Evolutionary conservation across 2,329 filamentous ascomycete species (phyloP).

Genomic region (Colletotrichum sp.): DNA sequence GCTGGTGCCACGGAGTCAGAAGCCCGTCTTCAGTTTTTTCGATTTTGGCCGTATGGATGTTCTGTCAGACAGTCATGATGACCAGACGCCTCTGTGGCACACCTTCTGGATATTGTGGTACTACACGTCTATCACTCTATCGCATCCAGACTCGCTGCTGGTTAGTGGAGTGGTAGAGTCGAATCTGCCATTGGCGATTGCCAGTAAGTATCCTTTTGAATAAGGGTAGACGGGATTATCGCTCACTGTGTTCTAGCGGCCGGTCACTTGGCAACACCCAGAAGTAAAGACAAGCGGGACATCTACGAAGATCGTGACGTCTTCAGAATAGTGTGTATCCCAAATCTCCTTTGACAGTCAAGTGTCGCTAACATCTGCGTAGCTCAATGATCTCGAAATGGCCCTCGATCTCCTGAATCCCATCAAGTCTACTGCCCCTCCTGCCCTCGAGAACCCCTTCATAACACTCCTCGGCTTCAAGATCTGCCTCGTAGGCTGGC

Average conservation of each 20-base stretch:
- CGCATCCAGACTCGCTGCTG: not conserved
- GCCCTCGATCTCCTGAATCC: not conserved
- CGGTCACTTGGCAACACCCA: not conserved
- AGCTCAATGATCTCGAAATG: slow-evolving; percentile 6
- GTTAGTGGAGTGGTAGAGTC: slow-evolving; percentile 9
- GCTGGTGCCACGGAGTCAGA: not conserved
- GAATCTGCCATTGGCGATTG: not conserved
- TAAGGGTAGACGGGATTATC: not conserved
- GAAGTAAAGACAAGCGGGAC: not conserved
- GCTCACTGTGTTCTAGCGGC: not conserved
- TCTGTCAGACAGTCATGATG: not conserved
- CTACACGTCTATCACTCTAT: slow-evolving; percentile 4
- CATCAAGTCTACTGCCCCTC: not conserved
- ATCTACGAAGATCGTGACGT: slow-evolving; percentile 5
- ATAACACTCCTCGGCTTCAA: slow-evolving; percentile 8
- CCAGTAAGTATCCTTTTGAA: not conserved
- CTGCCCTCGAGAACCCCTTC: slow-evolving; percentile 3
- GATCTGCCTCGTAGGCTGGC: slow-evolving; percentile 5
- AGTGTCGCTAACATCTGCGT: not conserved
- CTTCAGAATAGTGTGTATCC: not conserved
- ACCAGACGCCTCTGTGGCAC: slow-evolving; percentile 8
- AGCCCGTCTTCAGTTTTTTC: not conserved
- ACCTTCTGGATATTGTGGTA: slow-evolving; percentile 11
- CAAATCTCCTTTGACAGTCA: not conserved
- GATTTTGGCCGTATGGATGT: slow-evolving; percentile 9